Evolutionary conservation across 1,139 yeast genomes (phyloP).

Genomic region (Yamadazyma friedrichii): DNA sequence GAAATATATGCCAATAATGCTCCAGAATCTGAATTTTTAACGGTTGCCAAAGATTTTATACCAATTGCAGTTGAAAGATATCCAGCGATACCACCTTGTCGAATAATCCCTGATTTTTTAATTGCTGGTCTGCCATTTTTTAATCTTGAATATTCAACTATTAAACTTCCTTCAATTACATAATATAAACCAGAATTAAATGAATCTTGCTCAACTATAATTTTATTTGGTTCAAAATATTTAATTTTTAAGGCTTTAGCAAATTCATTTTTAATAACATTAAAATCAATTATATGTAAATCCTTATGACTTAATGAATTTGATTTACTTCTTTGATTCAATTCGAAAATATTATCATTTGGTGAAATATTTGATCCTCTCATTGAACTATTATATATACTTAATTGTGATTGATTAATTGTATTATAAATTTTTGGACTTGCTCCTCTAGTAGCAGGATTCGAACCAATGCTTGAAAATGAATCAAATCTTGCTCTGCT

Average conservation of each 20-base stretch:
- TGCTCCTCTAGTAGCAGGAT: conserved; percentile 16
- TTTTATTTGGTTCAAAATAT: conserved; percentile 52
- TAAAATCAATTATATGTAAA: conserved; percentile 13
- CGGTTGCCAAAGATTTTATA: conserved; percentile 71
- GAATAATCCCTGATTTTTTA: conserved; percentile 26
- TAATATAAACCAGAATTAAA: conserved; percentile 74
- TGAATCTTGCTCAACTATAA: conserved; percentile 62
- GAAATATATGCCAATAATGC: conserved; percentile 73
- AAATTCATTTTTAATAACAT: conserved; percentile 55
- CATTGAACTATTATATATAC: conserved; percentile 4
- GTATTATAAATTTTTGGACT: conserved; percentile 30
- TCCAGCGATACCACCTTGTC: conserved; percentile 85
- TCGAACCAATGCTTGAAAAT: conserved; percentile 17
- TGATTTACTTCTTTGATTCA: conserved; percentile 8
- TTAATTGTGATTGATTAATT: conserved; percentile 23
- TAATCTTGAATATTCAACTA: conserved; percentile 36
- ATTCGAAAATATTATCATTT: conserved; percentile 7
- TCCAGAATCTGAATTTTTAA: conserved; percentile 55
- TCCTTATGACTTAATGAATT: conserved; percentile 4
- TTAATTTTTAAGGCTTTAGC: conserved; percentile 60
- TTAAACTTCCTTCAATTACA: conserved; percentile 74
- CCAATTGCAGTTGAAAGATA: conserved; percentile 81
- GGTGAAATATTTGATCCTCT: conserved; percentile 8
- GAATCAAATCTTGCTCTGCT: conserved; percentile 22
- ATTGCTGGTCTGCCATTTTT: conserved; percentile 19